Conservation (phyloP, 2,329 filamentous ascomycete genomes). For the Aspergillus flavus region DNA sequence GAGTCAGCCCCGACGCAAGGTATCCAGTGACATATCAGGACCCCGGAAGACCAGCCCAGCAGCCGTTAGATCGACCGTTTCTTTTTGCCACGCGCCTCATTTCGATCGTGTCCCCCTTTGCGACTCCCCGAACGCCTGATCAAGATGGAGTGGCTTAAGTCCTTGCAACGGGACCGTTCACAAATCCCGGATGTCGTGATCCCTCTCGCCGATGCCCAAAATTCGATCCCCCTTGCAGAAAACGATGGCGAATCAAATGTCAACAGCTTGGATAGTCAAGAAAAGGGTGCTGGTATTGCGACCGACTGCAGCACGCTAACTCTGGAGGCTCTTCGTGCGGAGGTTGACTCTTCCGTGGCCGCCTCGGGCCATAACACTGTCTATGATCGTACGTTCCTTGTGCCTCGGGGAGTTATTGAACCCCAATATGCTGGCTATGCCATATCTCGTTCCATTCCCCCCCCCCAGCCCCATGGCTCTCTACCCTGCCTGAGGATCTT, state of each 20-base stretch:
- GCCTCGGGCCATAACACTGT: constrained; percentile 62
- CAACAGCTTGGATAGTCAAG: constrained; percentile 36
- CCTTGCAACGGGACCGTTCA: constrained; percentile 23
- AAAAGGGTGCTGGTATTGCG: constrained; percentile 39
- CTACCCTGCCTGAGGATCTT: background rate
- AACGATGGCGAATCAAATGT: constrained; percentile 39
- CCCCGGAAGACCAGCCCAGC: background rate
- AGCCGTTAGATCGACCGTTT: background rate
- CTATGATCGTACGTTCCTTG: constrained; percentile 70
- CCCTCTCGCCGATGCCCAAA: constrained; percentile 50
- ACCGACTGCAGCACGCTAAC: constrained; percentile 56
- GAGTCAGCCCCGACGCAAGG: background rate
- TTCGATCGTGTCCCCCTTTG: background rate
- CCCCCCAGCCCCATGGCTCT: background rate
- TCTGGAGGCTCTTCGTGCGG: constrained; percentile 68
- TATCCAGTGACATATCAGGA: background rate
- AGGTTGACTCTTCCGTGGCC: constrained; percentile 64
- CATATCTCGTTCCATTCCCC: background rate
- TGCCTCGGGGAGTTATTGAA: background rate
- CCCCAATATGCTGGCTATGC: background rate
- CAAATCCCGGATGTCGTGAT: constrained; percentile 54
- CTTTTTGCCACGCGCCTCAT: background rate
- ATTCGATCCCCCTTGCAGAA: constrained; percentile 11
- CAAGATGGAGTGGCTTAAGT: background rate
- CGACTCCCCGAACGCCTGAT: background rate